A percentile compares a stretch with the other conserved stretches of the same genome.
Conservation (phyloP, 2,329 filamentous ascomycete genomes). For the Fusarium sulawesiense region DNA sequence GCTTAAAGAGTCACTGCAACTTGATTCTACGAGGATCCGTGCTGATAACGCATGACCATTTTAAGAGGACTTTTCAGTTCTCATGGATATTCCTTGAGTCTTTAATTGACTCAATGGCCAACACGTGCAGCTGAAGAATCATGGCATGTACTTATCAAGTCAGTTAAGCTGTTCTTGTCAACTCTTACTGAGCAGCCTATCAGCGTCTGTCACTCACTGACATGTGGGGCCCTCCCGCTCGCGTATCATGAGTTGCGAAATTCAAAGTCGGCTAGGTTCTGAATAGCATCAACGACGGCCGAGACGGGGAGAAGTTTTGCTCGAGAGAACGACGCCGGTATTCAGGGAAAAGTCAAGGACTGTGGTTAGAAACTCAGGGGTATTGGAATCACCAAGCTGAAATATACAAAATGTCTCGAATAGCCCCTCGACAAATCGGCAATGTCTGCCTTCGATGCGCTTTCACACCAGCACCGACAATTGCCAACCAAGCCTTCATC, state of each 20-base stretch:
- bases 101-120: not conserved
- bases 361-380: not conserved
- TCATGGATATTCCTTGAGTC: not conserved
- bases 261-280: conserved; percentile 23
- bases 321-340: not conserved
- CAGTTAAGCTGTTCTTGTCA: not conserved
- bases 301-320: conserved; percentile 9
- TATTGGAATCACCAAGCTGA: not conserved
- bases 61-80: not conserved
- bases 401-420: conserved; percentile 54
- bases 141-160: not conserved
- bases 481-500: conserved; percentile 41
- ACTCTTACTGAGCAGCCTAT: conserved; percentile 5
- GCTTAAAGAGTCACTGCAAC: not conserved
- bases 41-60: not conserved
- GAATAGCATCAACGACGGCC: conserved; percentile 19
- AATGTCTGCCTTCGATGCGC: conserved; percentile 60
- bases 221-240: conserved; percentile 25
- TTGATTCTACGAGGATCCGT: not conserved
- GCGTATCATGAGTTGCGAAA: conserved; percentile 24
- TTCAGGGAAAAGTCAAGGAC: not conserved
- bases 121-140: not conserved
- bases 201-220: conserved; percentile 4
- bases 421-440: conserved; percentile 48
- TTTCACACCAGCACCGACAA: conserved; percentile 46